phyloP scores from a whole-genome alignment of 352 stramenopile species.

The Globisporangium cylindrosporum region DNA sequence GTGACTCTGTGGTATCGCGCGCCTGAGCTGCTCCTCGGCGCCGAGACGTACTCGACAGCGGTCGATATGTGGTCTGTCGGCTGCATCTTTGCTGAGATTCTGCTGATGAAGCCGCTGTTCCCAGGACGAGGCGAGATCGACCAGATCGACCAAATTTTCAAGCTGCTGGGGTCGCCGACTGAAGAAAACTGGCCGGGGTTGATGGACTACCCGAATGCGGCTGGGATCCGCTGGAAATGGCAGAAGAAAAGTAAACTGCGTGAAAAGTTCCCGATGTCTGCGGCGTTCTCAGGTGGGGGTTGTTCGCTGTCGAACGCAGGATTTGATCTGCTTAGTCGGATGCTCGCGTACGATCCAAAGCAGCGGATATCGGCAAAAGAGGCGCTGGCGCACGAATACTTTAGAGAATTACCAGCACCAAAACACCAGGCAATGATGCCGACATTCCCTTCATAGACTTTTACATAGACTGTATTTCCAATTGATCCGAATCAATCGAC shows the following conservation, averaged over 20 bases:
- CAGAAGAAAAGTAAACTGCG: slow-evolving; percentile 62
- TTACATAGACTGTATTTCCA: background rate
- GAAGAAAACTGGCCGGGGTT: slow-evolving; percentile 89
- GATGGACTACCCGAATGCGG: slow-evolving; percentile 56
- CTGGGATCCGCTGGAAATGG: slow-evolving; percentile 64
- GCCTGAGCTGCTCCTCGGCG: slow-evolving; percentile 92
- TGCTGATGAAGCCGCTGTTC: slow-evolving; percentile 92
- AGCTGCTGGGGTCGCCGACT: slow-evolving; percentile 88
- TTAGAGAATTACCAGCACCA: slow-evolving; percentile 60
- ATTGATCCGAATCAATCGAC: background rate
- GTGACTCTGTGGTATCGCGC: slow-evolving; percentile 94
- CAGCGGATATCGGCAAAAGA: slow-evolving; percentile 78
- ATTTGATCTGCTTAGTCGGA: slow-evolving; percentile 60
- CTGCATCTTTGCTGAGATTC: slow-evolving; percentile 96
- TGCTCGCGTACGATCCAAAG: slow-evolving; percentile 71
- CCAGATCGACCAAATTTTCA: slow-evolving; percentile 97
- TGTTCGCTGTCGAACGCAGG: slow-evolving; percentile 72
- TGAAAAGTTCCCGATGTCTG: slow-evolving; percentile 72
- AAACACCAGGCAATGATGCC: slow-evolving; percentile 79
- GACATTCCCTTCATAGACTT: slow-evolving; percentile 47
- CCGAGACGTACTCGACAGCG: slow-evolving; percentile 90
- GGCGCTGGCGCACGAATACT: slow-evolving; percentile 80
- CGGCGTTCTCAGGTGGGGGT: slow-evolving; percentile 44
- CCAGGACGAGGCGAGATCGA: slow-evolving; percentile 93
- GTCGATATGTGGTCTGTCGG: slow-evolving; percentile 97